Conservation (phyloP, 306 rosid genomes). For the Ziziphus jujuba region DNA sequence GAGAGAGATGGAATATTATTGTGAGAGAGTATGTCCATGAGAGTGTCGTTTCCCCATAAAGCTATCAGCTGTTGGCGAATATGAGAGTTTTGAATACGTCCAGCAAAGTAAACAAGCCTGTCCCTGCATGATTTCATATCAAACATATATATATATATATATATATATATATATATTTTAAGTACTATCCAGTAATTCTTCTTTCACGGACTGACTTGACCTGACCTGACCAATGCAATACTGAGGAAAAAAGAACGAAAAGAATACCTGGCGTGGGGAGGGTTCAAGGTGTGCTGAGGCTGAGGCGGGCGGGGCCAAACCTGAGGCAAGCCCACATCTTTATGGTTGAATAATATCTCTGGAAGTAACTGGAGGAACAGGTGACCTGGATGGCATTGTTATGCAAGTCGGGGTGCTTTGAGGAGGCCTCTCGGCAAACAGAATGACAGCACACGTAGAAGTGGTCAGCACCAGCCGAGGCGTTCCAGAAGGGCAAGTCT, state of each 20-base stretch:
- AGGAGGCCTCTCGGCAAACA: conserved; percentile 34
- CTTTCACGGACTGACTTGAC: no score
- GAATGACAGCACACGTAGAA: conserved; percentile 39
- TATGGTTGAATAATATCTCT: conserved; percentile 29
- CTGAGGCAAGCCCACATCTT: conserved; percentile 35
- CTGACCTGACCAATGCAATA: no score
- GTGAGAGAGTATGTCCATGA: conserved; percentile 23
- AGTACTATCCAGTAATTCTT: no score
- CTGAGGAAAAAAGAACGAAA: not conserved
- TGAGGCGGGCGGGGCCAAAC: conserved; percentile 33
- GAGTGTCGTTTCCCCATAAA: conserved; percentile 35
- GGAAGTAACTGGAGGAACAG: conserved; percentile 39
- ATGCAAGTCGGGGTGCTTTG: conserved; percentile 5
- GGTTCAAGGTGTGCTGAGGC: conserved; percentile 16
- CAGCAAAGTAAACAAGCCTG: conserved; percentile 32
- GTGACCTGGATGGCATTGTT: conserved; percentile 39
- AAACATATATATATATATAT: no score
- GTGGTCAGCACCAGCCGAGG: conserved; percentile 30
- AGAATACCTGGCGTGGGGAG: conserved; percentile 24
- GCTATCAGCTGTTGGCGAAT: conserved; percentile 25
- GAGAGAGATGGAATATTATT: conserved; percentile 8
- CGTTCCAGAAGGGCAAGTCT: conserved; percentile 25
- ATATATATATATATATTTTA: no score
- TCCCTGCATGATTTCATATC: conserved; percentile 22
- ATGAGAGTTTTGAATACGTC: conserved; percentile 32